Evolutionary conservation across 495 filamentous ascomycete genomes (phyloP).

Genomic region (Neohortaea acidophila): DNA sequence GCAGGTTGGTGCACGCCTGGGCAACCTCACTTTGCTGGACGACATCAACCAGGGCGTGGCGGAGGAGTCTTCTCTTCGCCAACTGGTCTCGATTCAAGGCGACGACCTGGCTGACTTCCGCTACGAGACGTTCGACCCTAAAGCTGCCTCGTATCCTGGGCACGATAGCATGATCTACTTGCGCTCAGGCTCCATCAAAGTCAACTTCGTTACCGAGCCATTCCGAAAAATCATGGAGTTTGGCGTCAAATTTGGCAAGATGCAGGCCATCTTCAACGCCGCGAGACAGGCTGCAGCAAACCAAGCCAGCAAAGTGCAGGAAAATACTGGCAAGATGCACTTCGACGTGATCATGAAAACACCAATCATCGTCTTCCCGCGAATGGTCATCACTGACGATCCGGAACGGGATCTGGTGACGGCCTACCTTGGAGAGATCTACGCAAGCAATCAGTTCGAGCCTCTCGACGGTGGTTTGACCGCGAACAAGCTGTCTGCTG

Average conservation of each 20-base stretch:
- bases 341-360: conserved; percentile 89
- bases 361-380: conserved; percentile 86
- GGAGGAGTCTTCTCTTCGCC: conserved; percentile 63
- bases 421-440: conserved; percentile 91
- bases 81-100: conserved; percentile 84
- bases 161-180: conserved; percentile 85
- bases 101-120: conserved; percentile 95
- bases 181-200: conserved; percentile 80
- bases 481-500: conserved; percentile 79
- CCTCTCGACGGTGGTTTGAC: conserved; percentile 52
- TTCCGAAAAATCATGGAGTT: conserved; percentile 98
- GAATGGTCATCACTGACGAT: conserved; percentile 44
- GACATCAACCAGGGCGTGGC: conserved; percentile 86
- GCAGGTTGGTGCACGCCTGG: conserved; percentile 71
- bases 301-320: conserved; percentile 82
- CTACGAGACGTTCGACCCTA: conserved; percentile 84
- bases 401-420: conserved; percentile 67
- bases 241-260: conserved; percentile 93
- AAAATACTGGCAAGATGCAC: conserved; percentile 74
- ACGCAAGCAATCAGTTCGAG: conserved; percentile 82
- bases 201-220: conserved; percentile 92
- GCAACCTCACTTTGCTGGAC: conserved; percentile 74
- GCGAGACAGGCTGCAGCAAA: conserved; percentile 89
- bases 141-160: conserved; percentile 65
- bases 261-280: conserved; percentile 98